These are phyloP conservation scores for Pseudogymnoascus sp. DNA, from an alignment of 2,329 filamentous ascomycete species.

Conservation along the genomic window DNA sequence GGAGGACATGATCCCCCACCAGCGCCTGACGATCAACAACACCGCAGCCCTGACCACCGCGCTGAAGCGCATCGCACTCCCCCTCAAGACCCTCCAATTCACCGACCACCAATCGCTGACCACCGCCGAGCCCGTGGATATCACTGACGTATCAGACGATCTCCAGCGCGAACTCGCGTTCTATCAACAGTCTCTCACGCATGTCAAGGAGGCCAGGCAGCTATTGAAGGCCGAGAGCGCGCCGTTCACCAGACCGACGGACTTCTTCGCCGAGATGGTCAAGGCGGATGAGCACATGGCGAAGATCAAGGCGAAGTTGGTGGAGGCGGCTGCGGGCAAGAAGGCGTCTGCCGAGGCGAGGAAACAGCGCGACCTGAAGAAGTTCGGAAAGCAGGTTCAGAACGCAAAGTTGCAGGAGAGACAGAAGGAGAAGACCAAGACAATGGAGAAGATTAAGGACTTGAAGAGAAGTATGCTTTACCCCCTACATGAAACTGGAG, in stretches of 20 bases:
- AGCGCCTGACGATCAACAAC: constrained; percentile 96
- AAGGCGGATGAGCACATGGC: constrained; percentile 98
- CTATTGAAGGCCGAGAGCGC: constrained; percentile 73
- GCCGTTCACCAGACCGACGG: constrained; percentile 77
- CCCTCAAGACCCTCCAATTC: constrained; percentile 64
- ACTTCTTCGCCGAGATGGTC: constrained; percentile 99
- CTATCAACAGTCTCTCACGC: constrained; percentile 79
- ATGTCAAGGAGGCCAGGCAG: constrained; percentile 63
- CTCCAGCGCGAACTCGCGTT: constrained; percentile 87
- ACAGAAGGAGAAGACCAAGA: constrained; percentile 83
- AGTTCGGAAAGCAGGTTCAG: constrained; percentile 98
- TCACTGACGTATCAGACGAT: constrained; percentile 83
- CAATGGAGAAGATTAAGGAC: constrained; percentile 87
- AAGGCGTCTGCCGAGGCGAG: constrained; percentile 87
- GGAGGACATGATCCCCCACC: constrained; percentile 80
- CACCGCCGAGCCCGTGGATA: constrained; percentile 58
- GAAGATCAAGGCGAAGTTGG: constrained; percentile 85
- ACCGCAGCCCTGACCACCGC: constrained; percentile 73
- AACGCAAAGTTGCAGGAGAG: constrained; percentile 92
- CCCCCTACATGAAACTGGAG: neutral
- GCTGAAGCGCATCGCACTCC: constrained; percentile 68
- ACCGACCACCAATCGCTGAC: constrained; percentile 72
- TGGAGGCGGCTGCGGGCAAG: constrained; percentile 85
- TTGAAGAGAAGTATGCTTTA: constrained; percentile 84
- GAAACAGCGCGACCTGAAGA: constrained; percentile 91